Evolutionary conservation across 1,139 yeast species (phyloP), one percentile per base, ranked within the genome.

Genomic region (Candida sojae): DNA sequence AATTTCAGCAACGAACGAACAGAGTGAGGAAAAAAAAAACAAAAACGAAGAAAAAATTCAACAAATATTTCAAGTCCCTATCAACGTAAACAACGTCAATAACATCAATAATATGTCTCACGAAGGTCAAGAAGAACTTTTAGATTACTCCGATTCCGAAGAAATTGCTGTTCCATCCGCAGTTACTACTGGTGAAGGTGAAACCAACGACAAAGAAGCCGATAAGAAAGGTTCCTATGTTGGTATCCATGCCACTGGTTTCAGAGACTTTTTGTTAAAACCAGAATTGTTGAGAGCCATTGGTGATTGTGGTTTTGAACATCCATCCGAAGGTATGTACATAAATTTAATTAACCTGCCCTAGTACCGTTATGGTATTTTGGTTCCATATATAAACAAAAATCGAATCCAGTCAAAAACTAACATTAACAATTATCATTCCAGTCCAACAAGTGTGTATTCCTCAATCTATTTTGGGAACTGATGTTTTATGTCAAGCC

Each of bases 251-350:
- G 93, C 98, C 58, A 92, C 98, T 55, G 97, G 98, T 69, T 93
- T 93, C 84, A 90, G 96, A 75, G 99, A 93, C 74, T 93, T 93
- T 74, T 78, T 93, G 65, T 82, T 93, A 71, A 93, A 93, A 77
- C 97, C 98, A 28, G 99, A 93, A 73, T 81, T 93, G 61, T 81
- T 93, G 63, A 87, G 99, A 75, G 99, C 99, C 57, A 93, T 93
- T 67, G 96, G 93, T 60, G 99, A 93, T 74, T 91, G 97, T 79
- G 99, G 99, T 80, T 93, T 93, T 68, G 99, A 93, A 79, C 99
- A 93, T 78, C 99, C 99, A 58, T 91, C 97, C 56, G 99, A 93
- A 86, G 96, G 93, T 87, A 75, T 82, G 92, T 86, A 72, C 67
- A 21, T 23, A 23, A 35, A 8, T 10, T 9, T 33, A 13, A n/a